Evolutionary conservation across 345 rosid genomes (phyloP), one percentile per base, ranked within the genome.

Genomic region (Clausena lansium): DNA sequence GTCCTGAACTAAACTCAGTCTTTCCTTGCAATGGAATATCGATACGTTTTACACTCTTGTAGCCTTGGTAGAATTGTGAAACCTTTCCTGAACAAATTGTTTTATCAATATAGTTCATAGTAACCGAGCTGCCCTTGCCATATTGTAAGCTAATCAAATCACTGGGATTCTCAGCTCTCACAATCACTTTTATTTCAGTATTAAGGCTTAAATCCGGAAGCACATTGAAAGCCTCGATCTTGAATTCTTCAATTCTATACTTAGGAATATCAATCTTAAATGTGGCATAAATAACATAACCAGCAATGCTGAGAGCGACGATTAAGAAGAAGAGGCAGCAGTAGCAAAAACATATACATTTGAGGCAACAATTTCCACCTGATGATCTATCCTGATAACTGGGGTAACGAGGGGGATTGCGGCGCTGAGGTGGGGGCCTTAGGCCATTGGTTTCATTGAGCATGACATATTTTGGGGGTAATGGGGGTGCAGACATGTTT

Each of bases 101-200:
- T 9, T 79, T 25, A 14, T 73, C 89, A 28, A 19, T 35, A 28
- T 87, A 87, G 22, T 10, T 8, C 33, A 87, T 84, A 9, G 28
- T 36, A 11, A 89, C 86, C 6, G 81, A 76, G 81, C 90, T 87
- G 3, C 65, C 83, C 73, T 82, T 74, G n/a, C 85, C 91, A 35
- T 90, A 88, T 4, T 6, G 64, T 39, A 88, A 81, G 2, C 81
- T 82, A 5, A 86, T 82, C 30, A 67, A 75, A 2, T 24, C 20
- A 24, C 87, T 89, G 4, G 89, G 87, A 27, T 87, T 91, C 17
- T 82, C 63, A 2, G 92, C 86, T 80, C 81, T 81, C 22, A 89
- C 84, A 0, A 82, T 59, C 58, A 87, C 88, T 5, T 19, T 7
- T 32, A 91, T 52, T 60, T 89, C 86, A 6, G 87, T 64, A 11